Base-by-base conservation (phyloP, 768 basidiomycete genomes). In the Dentipellis sp. region DNA sequence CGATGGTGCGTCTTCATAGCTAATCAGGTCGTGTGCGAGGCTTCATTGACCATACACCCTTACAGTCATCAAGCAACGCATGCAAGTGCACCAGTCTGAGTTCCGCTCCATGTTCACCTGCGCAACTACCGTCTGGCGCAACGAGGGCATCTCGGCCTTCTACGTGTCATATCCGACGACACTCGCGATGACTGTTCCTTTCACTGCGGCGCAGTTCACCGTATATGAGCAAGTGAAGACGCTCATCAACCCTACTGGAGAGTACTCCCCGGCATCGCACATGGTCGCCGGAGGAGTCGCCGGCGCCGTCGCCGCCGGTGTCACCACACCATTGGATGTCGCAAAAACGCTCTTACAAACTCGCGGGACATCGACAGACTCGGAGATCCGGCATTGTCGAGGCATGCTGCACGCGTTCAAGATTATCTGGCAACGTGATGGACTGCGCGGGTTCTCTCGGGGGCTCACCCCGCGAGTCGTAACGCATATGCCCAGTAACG, bases 141-240 rank as follows among this genome's bases (percentile, higher is more conserved):
- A 74, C 37, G 97, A 99, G 72, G 97, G 97, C 39, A 68, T 97
- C 48, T 64, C 73, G 38, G 97, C 97, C 9, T 98, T 99, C 77
- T 99, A 97, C 71, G 84, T 99, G 57, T 99, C 97, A 4, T 99
- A 99, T 71, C 97, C 97, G 19, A 99, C 97, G 14, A 99, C 97
- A 4, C 77, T 99, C 64, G 91, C 83, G 61, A 98, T 99, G 78
- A 86, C 91, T 47, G 89, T 99, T 57, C 97, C 97, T 2, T 97
- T 97, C 76, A 97, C 94, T 63, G 97, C 97, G 54, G 94, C 94
- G 50, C 97, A 99, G 69, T 97, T 91, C 73, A 91, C 92, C 8
- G 90, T 92, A 8, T 99, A 99, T 73, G 97, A 98, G 70, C 88
- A 90, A 66, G 68, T 94, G 58, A 98, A 98, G 74, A 77, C 75